Base-by-base conservation (phyloP, 495 filamentous ascomycete species). In the Penicillium ochrochloron region DNA sequence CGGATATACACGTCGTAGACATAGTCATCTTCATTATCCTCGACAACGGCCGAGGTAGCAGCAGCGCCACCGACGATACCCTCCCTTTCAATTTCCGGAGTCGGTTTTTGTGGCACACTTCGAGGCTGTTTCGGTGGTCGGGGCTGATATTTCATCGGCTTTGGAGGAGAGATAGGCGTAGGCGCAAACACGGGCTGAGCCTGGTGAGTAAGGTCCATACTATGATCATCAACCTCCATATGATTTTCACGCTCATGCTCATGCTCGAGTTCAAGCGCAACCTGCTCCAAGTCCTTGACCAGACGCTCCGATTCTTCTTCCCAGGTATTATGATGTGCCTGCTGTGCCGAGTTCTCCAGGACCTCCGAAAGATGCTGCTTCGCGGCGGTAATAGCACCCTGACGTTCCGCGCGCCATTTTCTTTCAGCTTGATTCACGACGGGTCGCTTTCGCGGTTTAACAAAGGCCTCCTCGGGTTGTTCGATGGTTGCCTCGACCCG, bases 1-100 rank as follows among this genome's bases (percentile, higher is more conserved):
- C 83, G 83, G 21, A 89, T 78, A 67, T 87, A 90, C 10, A 82
- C 86, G 66, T 90, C 88, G 71, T 87, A 86, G 52, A 89, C 85
- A 70, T 85, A 90, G 50, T 86, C 83, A n/a, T 66, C 75, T 11
- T 88, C 85, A 39, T 73, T 76, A 17, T 81, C 77, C 10, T 69
- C 71, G 23, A 75, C 73, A 6, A 72, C 65, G 29, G 56, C 56
- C 21, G 56, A 29, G 3, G 10, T 29, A 7, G 35, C 39, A 17
- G 21, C 56, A 29, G 37, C 58, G 14, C 11, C 29, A 14, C 11
- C 29, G 6, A 17, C 37, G 12, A 59, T 44, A 61, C 69, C 67
- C 42, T 62, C 59, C 50, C 63, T 61, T 42, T 44, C 57, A 14
- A 29, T 39, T 27, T 57, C 46, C 0, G 31, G 29, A 27, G 66